Conservation (phyloP, 2,329 filamentous ascomycete species). For the Aureobasidium namibiae region DNA sequence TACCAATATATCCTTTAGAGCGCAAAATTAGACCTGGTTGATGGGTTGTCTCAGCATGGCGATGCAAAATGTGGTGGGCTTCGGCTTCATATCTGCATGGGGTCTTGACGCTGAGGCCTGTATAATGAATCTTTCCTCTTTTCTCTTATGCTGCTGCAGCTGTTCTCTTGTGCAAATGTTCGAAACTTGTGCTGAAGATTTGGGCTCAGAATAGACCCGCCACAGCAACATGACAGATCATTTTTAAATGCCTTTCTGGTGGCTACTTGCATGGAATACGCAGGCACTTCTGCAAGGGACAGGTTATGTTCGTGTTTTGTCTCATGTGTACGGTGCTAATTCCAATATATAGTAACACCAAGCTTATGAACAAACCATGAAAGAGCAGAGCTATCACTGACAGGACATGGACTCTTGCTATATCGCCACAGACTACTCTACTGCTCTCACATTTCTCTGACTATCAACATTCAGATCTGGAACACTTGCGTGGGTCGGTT, state of each 20-base stretch:
- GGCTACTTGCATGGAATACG: background rate
- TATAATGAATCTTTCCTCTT: slow-evolving; percentile 13
- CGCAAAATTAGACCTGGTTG: slow-evolving; percentile 10
- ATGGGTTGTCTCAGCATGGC: slow-evolving; percentile 13
- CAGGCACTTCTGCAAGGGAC: background rate
- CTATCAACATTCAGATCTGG: background rate
- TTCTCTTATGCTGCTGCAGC: background rate
- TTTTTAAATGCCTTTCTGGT: background rate
- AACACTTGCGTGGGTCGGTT: no score
- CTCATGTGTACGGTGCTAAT: background rate
- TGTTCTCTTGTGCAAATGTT: background rate
- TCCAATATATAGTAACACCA: background rate
- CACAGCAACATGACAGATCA: background rate
- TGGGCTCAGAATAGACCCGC: background rate
- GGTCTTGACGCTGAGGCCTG: slow-evolving; percentile 5
- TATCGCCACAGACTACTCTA: no score
- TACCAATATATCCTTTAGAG: slow-evolving; percentile 9
- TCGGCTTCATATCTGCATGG: background rate
- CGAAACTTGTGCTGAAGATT: background rate
- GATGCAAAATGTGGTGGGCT: slow-evolving; percentile 1
- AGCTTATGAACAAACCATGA: no score
- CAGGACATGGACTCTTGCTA: no score
- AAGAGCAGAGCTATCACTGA: no score
- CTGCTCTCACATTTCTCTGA: no score
- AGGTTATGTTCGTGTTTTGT: background rate